A percentile compares a stretch with the other conserved stretches of the same genome.
Evolutionary conservation across 2,329 filamentous ascomycete species (phyloP).

Genomic region (Aspergillus tubingensis): DNA sequence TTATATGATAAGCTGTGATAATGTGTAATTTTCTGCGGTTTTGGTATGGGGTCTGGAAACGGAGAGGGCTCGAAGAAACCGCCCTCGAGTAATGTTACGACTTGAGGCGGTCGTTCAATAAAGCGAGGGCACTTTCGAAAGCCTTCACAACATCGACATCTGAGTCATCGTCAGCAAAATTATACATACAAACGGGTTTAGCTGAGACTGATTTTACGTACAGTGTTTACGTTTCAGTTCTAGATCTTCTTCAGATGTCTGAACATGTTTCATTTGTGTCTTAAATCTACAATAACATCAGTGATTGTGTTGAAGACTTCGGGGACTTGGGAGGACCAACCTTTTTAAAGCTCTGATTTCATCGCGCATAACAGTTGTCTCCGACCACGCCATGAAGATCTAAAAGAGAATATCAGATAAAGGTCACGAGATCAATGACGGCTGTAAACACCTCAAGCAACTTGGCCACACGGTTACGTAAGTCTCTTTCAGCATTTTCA

Average conservation of each 20-base stretch:
- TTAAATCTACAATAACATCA: constrained; percentile 59
- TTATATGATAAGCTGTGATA: background rate
- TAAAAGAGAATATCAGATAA: constrained; percentile 38
- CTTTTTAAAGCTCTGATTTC: constrained; percentile 76
- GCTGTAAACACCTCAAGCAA: constrained; percentile 60
- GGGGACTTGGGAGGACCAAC: constrained; percentile 43
- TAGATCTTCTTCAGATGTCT: constrained; percentile 70
- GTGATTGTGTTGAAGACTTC: background rate
- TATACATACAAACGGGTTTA: background rate
- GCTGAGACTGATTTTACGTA: constrained; percentile 49
- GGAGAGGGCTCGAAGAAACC: background rate
- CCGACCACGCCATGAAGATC: constrained; percentile 80
- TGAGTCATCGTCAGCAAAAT: constrained; percentile 25
- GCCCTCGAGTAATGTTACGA: constrained; percentile 4
- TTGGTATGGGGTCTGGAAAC: background rate
- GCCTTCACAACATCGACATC: constrained; percentile 50
- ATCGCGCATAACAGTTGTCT: constrained; percentile 70
- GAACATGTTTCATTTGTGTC: constrained; percentile 76
- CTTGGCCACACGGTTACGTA: constrained; percentile 67
- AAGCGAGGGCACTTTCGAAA: constrained; percentile 51
- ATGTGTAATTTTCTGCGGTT: background rate
- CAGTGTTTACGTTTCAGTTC: constrained; percentile 77
- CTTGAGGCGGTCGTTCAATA: constrained; percentile 40
- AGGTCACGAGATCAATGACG: background rate
- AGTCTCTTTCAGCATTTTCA: constrained; percentile 62